Percentiles rank a stretch among this genome's conserved stretches.
Evolutionary conservation across 768 basidiomycete species (phyloP).

Genomic region (Piloderma croceum): DNA sequence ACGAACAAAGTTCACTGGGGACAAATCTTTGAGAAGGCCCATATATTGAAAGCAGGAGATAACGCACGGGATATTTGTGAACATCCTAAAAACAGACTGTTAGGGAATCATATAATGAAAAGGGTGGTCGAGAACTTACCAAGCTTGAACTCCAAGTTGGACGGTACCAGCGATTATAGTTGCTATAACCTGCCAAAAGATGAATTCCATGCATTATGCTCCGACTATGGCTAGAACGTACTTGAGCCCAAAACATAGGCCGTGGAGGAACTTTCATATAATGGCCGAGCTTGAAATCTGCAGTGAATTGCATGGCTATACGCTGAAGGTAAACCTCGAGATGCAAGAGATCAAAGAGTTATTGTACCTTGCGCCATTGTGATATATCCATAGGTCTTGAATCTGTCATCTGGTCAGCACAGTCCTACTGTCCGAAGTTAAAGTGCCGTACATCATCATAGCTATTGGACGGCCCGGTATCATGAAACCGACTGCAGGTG

Average conservation of each 20-base stretch:
- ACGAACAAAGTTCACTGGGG: slow-evolving; percentile 1
- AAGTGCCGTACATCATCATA: slow-evolving; percentile 27
- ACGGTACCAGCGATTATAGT: slow-evolving; percentile 41
- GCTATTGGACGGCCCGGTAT: slow-evolving; percentile 34
- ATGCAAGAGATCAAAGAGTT: neutral
- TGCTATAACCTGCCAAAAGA: slow-evolving; percentile 20
- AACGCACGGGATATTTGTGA: slow-evolving; percentile 24
- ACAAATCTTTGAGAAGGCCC: neutral
- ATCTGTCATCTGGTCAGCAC: slow-evolving; percentile 9
- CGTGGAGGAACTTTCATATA: slow-evolving; percentile 29
- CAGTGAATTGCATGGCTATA: slow-evolving; percentile 28
- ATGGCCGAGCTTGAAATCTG: slow-evolving; percentile 28
- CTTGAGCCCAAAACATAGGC: slow-evolving; percentile 32
- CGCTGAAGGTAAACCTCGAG: too few relatives aligned
- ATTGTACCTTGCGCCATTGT: slow-evolving; percentile 26
- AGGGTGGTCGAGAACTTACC: slow-evolving; percentile 27
- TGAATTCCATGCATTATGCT: slow-evolving; percentile 18
- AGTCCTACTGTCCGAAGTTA: neutral
- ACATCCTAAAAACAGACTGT: slow-evolving; percentile 13
- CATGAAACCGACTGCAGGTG: slow-evolving; percentile 33
- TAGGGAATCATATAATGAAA: neutral
- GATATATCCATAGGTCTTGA: slow-evolving; percentile 30
- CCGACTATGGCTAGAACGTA: slow-evolving; percentile 14
- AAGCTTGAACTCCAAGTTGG: slow-evolving; percentile 49
- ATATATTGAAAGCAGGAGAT: neutral